phyloP scores from a whole-genome alignment of 768 basidiomycete genomes.

The Agaricus sinodeliciosus region DNA sequence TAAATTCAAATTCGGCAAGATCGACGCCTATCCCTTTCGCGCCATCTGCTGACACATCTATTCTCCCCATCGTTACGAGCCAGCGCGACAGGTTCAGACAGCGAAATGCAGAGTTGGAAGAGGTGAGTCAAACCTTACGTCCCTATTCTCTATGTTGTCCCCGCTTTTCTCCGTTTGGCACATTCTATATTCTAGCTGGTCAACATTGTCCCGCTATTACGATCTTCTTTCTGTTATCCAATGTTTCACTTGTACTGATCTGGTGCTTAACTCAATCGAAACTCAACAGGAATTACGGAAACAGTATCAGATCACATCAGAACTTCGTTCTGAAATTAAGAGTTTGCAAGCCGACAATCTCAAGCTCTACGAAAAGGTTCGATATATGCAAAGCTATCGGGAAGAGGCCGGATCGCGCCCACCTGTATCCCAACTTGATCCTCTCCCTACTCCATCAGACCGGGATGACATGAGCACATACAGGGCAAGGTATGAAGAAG shows the following conservation, averaged over 20 bases:
- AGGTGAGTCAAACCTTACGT: conserved; percentile 42
- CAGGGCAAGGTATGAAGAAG: conserved; percentile 87
- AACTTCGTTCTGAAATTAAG: conserved; percentile 89
- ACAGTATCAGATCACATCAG: conserved; percentile 91
- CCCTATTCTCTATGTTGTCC: background rate
- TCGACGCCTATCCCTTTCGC: conserved; percentile 66
- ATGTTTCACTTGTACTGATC: background rate
- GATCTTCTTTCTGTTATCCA: background rate
- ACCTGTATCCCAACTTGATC: conserved; percentile 59
- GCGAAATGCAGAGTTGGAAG: conserved; percentile 94
- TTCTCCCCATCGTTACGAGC: conserved; percentile 96
- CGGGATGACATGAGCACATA: conserved; percentile 84
- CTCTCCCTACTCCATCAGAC: conserved; percentile 44
- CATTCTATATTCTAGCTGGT: background rate
- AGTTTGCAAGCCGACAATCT: conserved; percentile 91
- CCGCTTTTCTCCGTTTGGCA: background rate
- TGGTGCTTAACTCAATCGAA: conserved; percentile 3
- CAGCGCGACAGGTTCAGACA: conserved; percentile 97
- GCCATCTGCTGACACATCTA: conserved; percentile 82
- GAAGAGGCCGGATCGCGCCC: conserved; percentile 56
- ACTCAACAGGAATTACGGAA: conserved; percentile 76
- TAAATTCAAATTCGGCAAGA: conserved; percentile 30
- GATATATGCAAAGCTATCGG: conserved; percentile 96
- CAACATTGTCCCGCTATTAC: background rate
- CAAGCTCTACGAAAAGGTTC: conserved; percentile 97